Evolutionary conservation across 2,329 filamentous ascomycete species (phyloP).

Genomic region (Trichoderma atroviride): DNA sequence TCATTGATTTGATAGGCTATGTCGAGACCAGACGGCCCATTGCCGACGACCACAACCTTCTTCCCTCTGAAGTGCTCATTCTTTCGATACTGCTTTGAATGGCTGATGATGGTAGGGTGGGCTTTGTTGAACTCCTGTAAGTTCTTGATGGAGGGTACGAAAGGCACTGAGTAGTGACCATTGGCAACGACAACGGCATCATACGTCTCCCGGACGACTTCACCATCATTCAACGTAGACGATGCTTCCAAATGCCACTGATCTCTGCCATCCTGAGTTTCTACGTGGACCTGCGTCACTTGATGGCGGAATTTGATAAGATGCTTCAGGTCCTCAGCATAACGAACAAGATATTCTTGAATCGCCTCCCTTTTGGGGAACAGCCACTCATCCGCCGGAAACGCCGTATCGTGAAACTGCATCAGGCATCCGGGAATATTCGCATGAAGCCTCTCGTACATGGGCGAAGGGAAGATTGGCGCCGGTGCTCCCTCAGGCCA

Average conservation of each 20-base stretch:
- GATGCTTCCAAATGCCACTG: conserved; percentile 64
- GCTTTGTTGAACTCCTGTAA: conserved; percentile 60
- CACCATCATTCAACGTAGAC: conserved; percentile 49
- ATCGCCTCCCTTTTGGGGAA: conserved; percentile 76
- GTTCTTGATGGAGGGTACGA: conserved; percentile 64
- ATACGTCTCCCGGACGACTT: conserved; percentile 53
- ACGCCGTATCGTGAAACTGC: conserved; percentile 72
- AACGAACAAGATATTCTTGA: conserved; percentile 71
- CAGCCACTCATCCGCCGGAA: conserved; percentile 65
- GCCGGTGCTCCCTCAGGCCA: conserved; percentile 45
- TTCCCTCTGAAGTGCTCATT: conserved; percentile 65
- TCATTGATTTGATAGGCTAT: conserved; percentile 75
- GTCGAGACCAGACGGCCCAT: conserved; percentile 81
- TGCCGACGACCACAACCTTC: conserved; percentile 83
- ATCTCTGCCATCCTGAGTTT: conserved; percentile 39
- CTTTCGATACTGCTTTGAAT: conserved; percentile 79
- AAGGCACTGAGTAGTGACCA: conserved; percentile 73
- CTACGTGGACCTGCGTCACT: conserved; percentile 60
- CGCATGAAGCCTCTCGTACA: conserved; percentile 81
- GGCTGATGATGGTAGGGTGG: conserved; percentile 64
- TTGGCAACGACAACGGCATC: conserved; percentile 77
- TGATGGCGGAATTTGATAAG: conserved; percentile 71
- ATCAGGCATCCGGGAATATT: conserved; percentile 85
- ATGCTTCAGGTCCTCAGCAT: conserved; percentile 67
- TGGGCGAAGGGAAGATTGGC: conserved; percentile 74